Evolutionary conservation across 305 asterid genomes (phyloP).

Genomic region (Plantago coronopus): DNA sequence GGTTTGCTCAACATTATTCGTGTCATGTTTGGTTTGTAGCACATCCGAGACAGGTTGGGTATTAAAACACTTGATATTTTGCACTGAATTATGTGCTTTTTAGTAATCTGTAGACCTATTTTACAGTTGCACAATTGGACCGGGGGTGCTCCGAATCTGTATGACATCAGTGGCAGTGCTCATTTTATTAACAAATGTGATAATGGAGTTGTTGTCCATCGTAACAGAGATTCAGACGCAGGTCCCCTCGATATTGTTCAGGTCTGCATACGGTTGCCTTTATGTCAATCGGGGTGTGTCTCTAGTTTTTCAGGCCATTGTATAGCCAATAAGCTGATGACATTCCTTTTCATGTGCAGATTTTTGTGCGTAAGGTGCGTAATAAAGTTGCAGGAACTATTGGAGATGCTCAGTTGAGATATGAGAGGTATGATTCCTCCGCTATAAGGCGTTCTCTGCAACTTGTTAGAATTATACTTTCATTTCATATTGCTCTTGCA

Average conservation of each 20-base stretch:
- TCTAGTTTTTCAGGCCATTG: background rate
- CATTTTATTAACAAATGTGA: conserved; percentile 97
- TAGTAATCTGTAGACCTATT: conserved; percentile 23
- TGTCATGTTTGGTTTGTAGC: conserved; percentile 99
- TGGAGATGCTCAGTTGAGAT: conserved; percentile 74
- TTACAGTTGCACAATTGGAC: conserved; percentile 75
- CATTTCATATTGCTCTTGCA: background rate
- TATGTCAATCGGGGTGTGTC: background rate
- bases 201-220: conserved; percentile 89
- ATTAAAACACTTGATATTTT: conserved; percentile 6
- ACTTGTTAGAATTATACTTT: background rate
- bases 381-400: conserved; percentile 89
- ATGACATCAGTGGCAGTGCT: conserved; percentile 97
- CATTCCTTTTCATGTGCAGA: conserved; percentile 33
- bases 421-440: conserved; percentile 52
- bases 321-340: conserved; percentile 3
- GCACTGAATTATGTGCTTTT: background rate
- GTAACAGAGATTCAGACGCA: conserved; percentile 77
- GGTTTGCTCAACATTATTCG: conserved; percentile 92
- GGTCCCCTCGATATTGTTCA: conserved; percentile 82
- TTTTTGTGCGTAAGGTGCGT: conserved; percentile 88
- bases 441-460: background rate
- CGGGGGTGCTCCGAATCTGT: conserved; percentile 84
- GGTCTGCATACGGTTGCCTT: conserved; percentile 35
- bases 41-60: conserved; percentile 89